Evolutionary conservation across 2,329 filamentous ascomycete genomes (phyloP).

Genomic region (Stromatinia cepivora): DNA sequence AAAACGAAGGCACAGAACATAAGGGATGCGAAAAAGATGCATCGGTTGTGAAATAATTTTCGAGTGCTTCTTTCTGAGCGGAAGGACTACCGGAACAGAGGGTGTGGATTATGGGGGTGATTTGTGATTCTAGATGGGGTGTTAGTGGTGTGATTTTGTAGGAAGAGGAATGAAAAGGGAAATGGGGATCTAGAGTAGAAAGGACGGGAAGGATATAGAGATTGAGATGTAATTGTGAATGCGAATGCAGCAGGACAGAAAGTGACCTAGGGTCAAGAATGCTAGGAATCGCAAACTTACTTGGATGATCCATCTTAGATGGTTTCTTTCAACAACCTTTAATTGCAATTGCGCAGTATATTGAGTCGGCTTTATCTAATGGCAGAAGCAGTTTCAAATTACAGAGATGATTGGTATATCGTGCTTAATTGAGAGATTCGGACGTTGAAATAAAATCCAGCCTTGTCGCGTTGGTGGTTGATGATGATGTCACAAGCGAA

Average conservation of each 20-base stretch:
- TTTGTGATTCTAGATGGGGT: conserved; percentile 52
- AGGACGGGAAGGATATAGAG: neutral
- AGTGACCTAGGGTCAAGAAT: neutral
- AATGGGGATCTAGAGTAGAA: neutral
- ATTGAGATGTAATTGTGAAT: neutral
- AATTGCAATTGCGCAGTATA: neutral
- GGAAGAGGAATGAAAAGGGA: neutral
- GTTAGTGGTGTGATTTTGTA: neutral
- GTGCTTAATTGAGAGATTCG: neutral
- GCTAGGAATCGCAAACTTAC: conserved; percentile 36
- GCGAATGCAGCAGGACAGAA: no score
- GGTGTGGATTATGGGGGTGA: conserved; percentile 63
- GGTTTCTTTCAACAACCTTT: neutral
- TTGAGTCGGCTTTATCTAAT: neutral
- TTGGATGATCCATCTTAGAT: conserved; percentile 47
- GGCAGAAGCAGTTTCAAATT: neutral
- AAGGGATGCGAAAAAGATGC: conserved; percentile 78
- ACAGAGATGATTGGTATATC: neutral
- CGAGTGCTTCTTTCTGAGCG: conserved; percentile 64
- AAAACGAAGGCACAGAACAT: conserved; percentile 64
- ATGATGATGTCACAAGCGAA: conserved; percentile 18
- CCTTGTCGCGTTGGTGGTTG: neutral
- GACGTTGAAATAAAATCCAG: neutral
- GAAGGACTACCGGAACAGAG: conserved; percentile 67
- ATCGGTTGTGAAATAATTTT: conserved; percentile 70